Percentiles rank a stretch among this genome's conserved stretches.
Evolutionary conservation across 768 basidiomycete species (phyloP).

Genomic region (Lentinula raphanica): DNA sequence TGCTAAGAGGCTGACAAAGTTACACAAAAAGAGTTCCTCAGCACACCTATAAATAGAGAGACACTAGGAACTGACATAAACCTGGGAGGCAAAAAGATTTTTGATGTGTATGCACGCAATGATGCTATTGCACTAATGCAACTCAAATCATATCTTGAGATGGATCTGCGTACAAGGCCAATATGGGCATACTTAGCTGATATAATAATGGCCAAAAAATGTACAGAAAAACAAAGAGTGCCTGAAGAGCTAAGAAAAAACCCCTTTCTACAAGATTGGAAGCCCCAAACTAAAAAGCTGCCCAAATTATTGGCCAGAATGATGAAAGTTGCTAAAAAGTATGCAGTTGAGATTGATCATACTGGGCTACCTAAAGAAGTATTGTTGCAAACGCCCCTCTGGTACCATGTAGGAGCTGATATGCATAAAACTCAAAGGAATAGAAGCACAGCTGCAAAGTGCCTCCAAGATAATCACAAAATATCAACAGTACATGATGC

Average conservation of each 20-base stretch:
- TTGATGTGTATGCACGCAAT: slow-evolving; percentile 8
- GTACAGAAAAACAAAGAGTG: neutral
- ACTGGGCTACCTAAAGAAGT: neutral
- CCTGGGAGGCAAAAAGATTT: slow-evolving; percentile 10
- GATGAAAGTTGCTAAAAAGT: slow-evolving; percentile 1
- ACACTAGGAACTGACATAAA: neutral
- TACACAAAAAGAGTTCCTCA: slow-evolving; percentile 10
- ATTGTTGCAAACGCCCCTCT: slow-evolving; percentile 8
- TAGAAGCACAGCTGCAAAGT: neutral
- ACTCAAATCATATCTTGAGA: slow-evolving; percentile 4
- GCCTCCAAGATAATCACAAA: slow-evolving; percentile 4
- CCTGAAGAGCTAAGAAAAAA: neutral
- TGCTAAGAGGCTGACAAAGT: neutral
- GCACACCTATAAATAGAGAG: neutral
- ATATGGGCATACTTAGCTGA: slow-evolving; percentile 1
- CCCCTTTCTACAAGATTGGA: slow-evolving; percentile 9
- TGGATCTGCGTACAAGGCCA: neutral
- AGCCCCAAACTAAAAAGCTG: neutral
- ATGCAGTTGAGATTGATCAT: slow-evolving; percentile 1
- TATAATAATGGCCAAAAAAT: neutral
- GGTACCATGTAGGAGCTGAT: slow-evolving; percentile 9
- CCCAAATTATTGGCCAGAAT: neutral
- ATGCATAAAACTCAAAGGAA: neutral
- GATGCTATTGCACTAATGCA: slow-evolving; percentile 8
- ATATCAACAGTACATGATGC: slow-evolving; percentile 5